Percentiles rank a stretch among this genome's conserved stretches.
Evolutionary conservation across 176 grass and related monocot species (phyloP).

Genomic region (Areca catechu): DNA sequence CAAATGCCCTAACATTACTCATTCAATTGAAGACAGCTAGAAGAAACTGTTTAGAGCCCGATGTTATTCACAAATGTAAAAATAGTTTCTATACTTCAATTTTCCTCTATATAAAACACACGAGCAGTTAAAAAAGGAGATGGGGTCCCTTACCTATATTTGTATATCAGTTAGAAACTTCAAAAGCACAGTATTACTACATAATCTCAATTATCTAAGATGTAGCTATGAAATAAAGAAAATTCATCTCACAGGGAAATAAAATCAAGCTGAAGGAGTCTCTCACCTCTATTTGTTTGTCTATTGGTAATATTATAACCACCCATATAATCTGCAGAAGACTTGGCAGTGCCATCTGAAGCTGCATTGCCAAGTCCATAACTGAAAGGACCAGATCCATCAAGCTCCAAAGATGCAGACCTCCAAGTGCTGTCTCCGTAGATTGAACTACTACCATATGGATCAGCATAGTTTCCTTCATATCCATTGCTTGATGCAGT

Average conservation of each 20-base stretch:
- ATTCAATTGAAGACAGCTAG: no score
- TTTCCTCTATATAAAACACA: slow-evolving; percentile 1
- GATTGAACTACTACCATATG: slow-evolving; percentile 49
- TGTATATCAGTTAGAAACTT: slow-evolving; percentile 61
- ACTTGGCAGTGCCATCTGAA: slow-evolving; percentile 37
- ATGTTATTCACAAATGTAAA: background rate
- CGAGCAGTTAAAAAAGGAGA: slow-evolving; percentile 16
- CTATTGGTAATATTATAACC: slow-evolving; percentile 59
- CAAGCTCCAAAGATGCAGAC: slow-evolving; percentile 48
- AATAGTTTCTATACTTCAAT: background rate
- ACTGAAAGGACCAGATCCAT: slow-evolving; percentile 50
- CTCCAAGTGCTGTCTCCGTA: slow-evolving; percentile 61
- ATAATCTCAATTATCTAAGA: no score
- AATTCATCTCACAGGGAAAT: no score
- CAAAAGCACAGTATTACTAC: slow-evolving; percentile 17
- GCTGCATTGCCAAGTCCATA: slow-evolving; percentile 53
- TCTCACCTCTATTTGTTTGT: slow-evolving; percentile 20
- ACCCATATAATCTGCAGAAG: slow-evolving; percentile 41
- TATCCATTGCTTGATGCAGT: slow-evolving; percentile 40
- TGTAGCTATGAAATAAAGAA: no score
- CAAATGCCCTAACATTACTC: no score
- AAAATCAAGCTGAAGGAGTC: no score
- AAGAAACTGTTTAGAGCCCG: no score
- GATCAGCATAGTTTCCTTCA: slow-evolving; percentile 36
- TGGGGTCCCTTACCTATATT: slow-evolving; percentile 46